Conservation (phyloP, 2,329 filamentous ascomycete genomes). For the Diplodia mutila region DNA sequence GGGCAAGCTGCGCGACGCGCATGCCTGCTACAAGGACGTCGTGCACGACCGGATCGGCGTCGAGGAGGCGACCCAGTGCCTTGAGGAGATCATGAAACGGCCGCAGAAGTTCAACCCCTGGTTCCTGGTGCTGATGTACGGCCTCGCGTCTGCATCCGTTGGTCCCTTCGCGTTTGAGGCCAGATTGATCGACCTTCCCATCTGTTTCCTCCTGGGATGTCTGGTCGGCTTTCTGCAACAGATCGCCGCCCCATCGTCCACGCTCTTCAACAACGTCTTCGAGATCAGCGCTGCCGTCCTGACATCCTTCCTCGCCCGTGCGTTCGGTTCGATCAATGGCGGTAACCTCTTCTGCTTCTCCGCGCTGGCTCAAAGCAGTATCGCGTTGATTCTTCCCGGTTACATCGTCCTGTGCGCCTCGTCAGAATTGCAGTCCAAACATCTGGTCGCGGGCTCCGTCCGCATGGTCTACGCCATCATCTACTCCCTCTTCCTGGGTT, state of each 20-base stretch:
- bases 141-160: constrained; percentile 74
- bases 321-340: constrained; percentile 53
- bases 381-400: constrained; percentile 55
- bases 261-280: constrained; percentile 64
- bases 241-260: constrained; percentile 72
- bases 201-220: constrained; percentile 75
- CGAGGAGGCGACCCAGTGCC: constrained; percentile 66
- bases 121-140: constrained; percentile 67
- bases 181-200: constrained; percentile 75
- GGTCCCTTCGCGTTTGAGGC: constrained; percentile 81
- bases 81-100: constrained; percentile 66
- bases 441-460: constrained; percentile 55
- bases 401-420: constrained; percentile 56
- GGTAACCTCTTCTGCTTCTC: constrained; percentile 55
- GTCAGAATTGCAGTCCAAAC: constrained; percentile 53
- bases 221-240: constrained; percentile 76
- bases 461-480: constrained; percentile 59
- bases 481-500: constrained; percentile 57
- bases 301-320: constrained; percentile 54
- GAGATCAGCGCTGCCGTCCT: constrained; percentile 54
- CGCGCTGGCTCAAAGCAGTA: constrained; percentile 54
- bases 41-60: constrained; percentile 75
- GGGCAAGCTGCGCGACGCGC: constrained; percentile 72
- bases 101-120: constrained; percentile 57
- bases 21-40: constrained; percentile 81